Evolutionary conservation across 2,329 filamentous ascomycete species (phyloP).

Genomic region (Elsinoe necatrix): DNA sequence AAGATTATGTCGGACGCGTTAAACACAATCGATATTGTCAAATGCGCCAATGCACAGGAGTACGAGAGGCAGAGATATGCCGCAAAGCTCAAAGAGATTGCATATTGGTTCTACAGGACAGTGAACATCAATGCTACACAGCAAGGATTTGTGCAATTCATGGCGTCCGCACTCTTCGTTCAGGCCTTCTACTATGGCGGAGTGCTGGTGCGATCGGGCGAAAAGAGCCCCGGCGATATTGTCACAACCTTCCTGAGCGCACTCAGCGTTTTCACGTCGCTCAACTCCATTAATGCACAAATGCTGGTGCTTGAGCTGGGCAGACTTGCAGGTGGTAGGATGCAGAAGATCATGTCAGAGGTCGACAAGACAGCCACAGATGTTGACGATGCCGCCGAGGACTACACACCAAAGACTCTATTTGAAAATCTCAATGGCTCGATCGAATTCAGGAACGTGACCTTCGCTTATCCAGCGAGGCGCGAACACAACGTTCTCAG

Average conservation of each 20-base stretch:
- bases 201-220: slow-evolving; percentile 54
- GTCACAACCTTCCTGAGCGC: slow-evolving; percentile 81
- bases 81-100: slow-evolving; percentile 48
- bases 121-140: slow-evolving; percentile 62
- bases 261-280: slow-evolving; percentile 63
- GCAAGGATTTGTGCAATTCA: slow-evolving; percentile 63
- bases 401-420: slow-evolving; percentile 20
- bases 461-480: slow-evolving; percentile 61
- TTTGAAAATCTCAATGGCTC: slow-evolving; percentile 50
- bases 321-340: slow-evolving; percentile 58
- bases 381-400: slow-evolving; percentile 11
- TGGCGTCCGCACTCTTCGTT: slow-evolving; percentile 71
- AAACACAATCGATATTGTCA: slow-evolving; percentile 72
- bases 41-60: slow-evolving; percentile 69
- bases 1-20: slow-evolving; percentile 64
- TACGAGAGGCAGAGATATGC: slow-evolving; percentile 61
- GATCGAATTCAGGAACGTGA: slow-evolving; percentile 57
- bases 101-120: slow-evolving; percentile 57
- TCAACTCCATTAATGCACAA: slow-evolving; percentile 67
- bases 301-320: slow-evolving; percentile 73
- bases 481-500: slow-evolving; percentile 52
- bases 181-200: slow-evolving; percentile 86
- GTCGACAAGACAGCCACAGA: slow-evolving; percentile 23
- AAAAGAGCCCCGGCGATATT: slow-evolving; percentile 55
- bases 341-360: slow-evolving; percentile 42